Percentiles rank a stretch among this genome's conserved stretches.
Conservation (phyloP, 805 yeast genomes). For the Cyberlindnera maritima region DNA sequence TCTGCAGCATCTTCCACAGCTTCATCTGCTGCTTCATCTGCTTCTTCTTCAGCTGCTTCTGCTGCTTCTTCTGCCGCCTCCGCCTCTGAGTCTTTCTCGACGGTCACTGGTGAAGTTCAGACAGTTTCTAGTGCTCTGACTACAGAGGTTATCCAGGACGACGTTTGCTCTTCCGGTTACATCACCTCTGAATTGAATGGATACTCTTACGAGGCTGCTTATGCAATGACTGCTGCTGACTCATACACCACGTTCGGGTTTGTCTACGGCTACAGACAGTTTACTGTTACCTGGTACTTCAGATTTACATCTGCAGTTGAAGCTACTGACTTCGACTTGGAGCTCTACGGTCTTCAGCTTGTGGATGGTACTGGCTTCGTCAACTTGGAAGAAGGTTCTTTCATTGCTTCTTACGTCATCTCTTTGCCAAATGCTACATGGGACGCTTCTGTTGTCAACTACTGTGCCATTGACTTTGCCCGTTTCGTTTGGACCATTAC, state of each 20-base stretch:
- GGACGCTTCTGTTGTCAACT: slow-evolving; percentile 3
- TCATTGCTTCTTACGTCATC: slow-evolving; percentile 10
- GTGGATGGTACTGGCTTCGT: slow-evolving; percentile 9
- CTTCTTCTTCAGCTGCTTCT: no score
- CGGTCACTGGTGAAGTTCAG: neutral
- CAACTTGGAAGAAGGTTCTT: slow-evolving; percentile 19
- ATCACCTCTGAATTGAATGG: slow-evolving; percentile 2
- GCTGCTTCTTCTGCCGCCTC: no score
- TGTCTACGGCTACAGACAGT: slow-evolving; percentile 8
- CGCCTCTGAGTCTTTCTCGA: neutral
- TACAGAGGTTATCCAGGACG: slow-evolving; percentile 2
- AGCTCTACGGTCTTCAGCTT: slow-evolving; percentile 9
- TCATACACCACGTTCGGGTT: neutral
- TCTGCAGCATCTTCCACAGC: neutral
- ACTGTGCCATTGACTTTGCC: slow-evolving; percentile 14
- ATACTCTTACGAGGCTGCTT: slow-evolving; percentile 4
- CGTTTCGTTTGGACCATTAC: slow-evolving; percentile 9
- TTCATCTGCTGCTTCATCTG: neutral
- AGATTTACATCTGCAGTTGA: slow-evolving; percentile 9
- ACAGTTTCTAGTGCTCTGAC: slow-evolving; percentile 1
- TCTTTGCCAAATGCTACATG: slow-evolving; percentile 7
- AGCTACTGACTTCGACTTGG: slow-evolving; percentile 12
- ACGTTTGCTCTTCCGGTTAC: slow-evolving; percentile 3
- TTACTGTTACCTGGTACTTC: slow-evolving; percentile 19
- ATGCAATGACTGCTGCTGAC: neutral